A percentile compares a stretch with the other conserved stretches of the same genome.
phyloP scores from a whole-genome alignment of 2,329 filamentous ascomycete species.

The Xylaria sp. region DNA sequence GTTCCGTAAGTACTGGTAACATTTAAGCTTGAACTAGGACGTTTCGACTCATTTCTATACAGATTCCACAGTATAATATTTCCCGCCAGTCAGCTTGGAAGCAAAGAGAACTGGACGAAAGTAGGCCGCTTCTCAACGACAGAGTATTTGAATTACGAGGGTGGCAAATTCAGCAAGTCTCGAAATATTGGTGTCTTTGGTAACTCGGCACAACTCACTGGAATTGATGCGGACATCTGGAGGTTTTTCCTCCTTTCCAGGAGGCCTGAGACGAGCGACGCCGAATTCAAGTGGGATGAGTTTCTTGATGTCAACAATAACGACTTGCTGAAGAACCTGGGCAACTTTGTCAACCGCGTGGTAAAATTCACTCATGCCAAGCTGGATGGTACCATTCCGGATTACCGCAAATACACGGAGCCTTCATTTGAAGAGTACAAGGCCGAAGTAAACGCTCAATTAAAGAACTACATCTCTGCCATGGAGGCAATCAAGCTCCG shows the following conservation, averaged over 20 bases:
- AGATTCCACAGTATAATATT: conserved; percentile 89
- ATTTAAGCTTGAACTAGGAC: no score
- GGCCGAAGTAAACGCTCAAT: conserved; percentile 67
- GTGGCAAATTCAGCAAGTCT: conserved; percentile 90
- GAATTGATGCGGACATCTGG: conserved; percentile 87
- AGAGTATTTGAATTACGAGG: conserved; percentile 62
- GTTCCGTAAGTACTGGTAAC: conserved; percentile 46
- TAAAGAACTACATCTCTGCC: conserved; percentile 61
- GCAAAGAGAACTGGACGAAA: conserved; percentile 85
- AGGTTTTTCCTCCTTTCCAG: conserved; percentile 87
- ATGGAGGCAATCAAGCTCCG: conserved; percentile 76
- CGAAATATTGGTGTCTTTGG: conserved; percentile 73
- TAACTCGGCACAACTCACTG: conserved; percentile 85
- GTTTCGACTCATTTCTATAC: neutral
- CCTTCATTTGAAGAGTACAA: conserved; percentile 45
- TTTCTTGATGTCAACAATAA: conserved; percentile 89
- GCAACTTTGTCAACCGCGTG: conserved; percentile 60
- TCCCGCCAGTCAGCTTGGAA: conserved; percentile 84
- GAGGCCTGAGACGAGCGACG: conserved; percentile 83
- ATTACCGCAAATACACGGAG: conserved; percentile 52
- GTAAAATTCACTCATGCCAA: conserved; percentile 68
- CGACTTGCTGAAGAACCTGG: conserved; percentile 78
- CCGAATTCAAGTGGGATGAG: conserved; percentile 86
- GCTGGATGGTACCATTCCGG: conserved; percentile 64
- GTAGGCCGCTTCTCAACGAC: conserved; percentile 87